Conservation (phyloP, 495 filamentous ascomycete species). For the Tuber melanosporum region DNA sequence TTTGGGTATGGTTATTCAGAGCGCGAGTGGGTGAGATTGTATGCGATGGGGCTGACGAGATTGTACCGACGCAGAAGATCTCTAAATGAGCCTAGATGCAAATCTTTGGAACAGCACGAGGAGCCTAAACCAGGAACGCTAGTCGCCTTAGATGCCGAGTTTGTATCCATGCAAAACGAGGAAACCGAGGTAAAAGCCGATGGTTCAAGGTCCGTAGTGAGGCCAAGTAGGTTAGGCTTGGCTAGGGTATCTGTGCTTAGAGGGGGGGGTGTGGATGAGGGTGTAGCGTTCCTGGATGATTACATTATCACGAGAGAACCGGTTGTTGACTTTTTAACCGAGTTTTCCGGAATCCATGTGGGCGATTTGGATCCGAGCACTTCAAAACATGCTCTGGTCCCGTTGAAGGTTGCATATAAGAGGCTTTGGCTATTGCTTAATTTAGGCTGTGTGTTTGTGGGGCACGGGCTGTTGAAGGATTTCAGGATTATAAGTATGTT, state of each 20-base stretch:
- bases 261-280: conserved; percentile 66
- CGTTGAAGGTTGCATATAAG: conserved; percentile 89
- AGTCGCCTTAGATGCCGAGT: conserved; percentile 90
- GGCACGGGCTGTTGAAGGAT: conserved; percentile 84
- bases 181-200: conserved; percentile 91
- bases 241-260: conserved; percentile 84
- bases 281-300: conserved; percentile 88
- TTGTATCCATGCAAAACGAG: conserved; percentile 80
- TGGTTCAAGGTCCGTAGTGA: conserved; percentile 75
- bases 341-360: conserved; percentile 79
- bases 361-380: conserved; percentile 71
- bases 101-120: conserved; percentile 59
- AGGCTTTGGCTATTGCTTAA: conserved; percentile 96
- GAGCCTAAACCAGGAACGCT: conserved; percentile 62
- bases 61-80: conserved; percentile 8
- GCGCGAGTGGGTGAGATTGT: conserved; percentile 16
- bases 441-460: conserved; percentile 86
- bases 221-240: conserved; percentile 74
- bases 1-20: conserved; percentile 37
- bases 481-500: conserved; percentile 76
- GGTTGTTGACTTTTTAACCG: conserved; percentile 92
- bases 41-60: conserved; percentile 18
- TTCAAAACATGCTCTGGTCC: conserved; percentile 71
- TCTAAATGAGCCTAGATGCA: conserved; percentile 45
- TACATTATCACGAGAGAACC: conserved; percentile 86